Evolutionary conservation across 2,329 filamentous ascomycete genomes (phyloP), one percentile per base, ranked within the genome.

Genomic region (Aspergillus udagawae): DNA sequence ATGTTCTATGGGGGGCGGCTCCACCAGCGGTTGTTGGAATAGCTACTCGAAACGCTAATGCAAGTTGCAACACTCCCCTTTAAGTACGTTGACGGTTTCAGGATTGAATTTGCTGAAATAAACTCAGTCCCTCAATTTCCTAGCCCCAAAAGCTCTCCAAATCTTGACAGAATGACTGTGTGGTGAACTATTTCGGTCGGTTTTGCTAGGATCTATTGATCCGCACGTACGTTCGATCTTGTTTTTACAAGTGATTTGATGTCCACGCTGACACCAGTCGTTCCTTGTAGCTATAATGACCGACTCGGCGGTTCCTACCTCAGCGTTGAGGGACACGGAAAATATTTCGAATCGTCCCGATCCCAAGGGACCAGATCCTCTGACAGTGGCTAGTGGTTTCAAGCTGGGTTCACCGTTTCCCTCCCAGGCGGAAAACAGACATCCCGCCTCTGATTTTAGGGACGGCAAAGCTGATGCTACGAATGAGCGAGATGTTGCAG

Each of bases 361-460:
- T 44, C 55, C 58, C 4, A 64, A 61, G 55, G 64, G 56, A 10
- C 60, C 62, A 32, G 65, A 66, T 23, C 60, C 60, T 6, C 57
- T 65, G 23, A 54, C 61, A 20, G 49, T 62, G 25, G 63, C 64
- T 14, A 65, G 63, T 51, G 60, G 51, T 32, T 51, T 60, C 28
- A 68, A 66, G 54, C 45, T 70, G 50, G 64, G 65, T 14, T 68
- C 70, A 9, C 64, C 68, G 9, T 65, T 70, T 51, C 67, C 67
- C 49, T 70, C 70, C 47, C 68, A 67, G 2, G 68, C 68, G 38
- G 64, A 62, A 53, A 23, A 64, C 51, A 63, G 64, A 49, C 57
- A 58, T 59, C 55, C 63, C 6, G 48, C 60, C 10, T 61, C 64
- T 10, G 54, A 60, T 38, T 59, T 60, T 21, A 61, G 60, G 49